These are phyloP conservation scores for Casuarina glauca DNA, from an alignment of 306 rosid species.

Conservation along the genomic window DNA sequence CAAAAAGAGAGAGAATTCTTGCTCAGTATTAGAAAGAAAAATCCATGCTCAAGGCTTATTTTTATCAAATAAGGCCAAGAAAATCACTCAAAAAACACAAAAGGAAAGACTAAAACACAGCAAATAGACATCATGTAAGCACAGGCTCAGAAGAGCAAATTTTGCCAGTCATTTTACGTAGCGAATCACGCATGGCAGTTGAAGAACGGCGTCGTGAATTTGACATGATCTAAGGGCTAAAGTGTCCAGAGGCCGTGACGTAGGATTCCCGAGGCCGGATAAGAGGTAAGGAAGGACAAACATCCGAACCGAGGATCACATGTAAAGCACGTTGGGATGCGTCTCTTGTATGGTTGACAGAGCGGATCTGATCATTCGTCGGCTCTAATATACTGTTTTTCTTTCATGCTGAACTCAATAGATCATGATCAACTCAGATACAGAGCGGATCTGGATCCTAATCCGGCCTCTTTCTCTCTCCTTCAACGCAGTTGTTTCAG, in stretches of 20 bases:
- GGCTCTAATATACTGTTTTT: too few species aligned
- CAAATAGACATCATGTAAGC: neutral
- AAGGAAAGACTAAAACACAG: neutral
- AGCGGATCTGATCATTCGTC: too few species aligned
- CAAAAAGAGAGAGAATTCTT: neutral
- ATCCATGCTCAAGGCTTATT: neutral
- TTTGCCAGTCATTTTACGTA: too few species aligned
- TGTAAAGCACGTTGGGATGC: neutral
- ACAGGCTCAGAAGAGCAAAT: too few species aligned
- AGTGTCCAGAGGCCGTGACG: too few species aligned
- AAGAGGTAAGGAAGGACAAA: too few species aligned
- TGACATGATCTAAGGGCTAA: too few species aligned
- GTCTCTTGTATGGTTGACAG: constrained; percentile 19
- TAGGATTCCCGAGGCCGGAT: too few species aligned
- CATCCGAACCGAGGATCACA: too few species aligned
- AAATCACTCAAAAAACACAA: neutral
- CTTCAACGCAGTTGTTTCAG: neutral
- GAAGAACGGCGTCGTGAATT: too few species aligned
- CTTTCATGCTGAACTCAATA: neutral
- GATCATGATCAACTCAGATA: neutral
- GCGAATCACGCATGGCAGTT: too few species aligned
- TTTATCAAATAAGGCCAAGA: neutral
- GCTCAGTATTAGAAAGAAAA: neutral
- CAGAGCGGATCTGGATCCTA: neutral
- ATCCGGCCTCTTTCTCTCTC: neutral